Percentiles rank a stretch among this genome's conserved stretches.
phyloP scores from a whole-genome alignment of 345 rosid genomes.

The Hypericum perforatum region DNA sequence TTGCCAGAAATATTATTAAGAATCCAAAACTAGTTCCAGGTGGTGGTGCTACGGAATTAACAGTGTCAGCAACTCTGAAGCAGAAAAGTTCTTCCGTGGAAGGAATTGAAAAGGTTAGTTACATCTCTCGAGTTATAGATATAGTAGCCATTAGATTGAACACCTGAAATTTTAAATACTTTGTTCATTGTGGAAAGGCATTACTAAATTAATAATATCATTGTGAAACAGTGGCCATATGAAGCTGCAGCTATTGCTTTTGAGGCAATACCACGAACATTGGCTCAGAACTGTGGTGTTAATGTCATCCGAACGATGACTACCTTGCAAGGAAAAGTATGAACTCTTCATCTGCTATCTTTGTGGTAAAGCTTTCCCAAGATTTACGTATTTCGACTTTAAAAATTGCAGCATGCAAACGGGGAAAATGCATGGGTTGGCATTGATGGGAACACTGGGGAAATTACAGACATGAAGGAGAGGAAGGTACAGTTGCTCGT shows the following conservation, averaged over 20 bases:
- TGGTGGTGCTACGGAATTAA: conserved; percentile 90
- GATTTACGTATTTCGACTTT: not conserved
- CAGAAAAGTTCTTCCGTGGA: conserved; percentile 86
- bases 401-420: conserved; percentile 62
- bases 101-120: conserved; percentile 77
- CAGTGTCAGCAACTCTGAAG: conserved; percentile 84
- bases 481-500: conserved; percentile 38
- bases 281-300: conserved; percentile 77
- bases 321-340: conserved; percentile 83
- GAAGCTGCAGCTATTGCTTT: conserved; percentile 98
- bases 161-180: not conserved
- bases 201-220: not conserved
- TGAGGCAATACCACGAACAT: conserved; percentile 87
- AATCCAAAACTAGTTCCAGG: conserved; percentile 92
- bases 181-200: not conserved
- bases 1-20: conserved; percentile 91
- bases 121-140: no score
- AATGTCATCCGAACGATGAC: conserved; percentile 80
- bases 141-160: no score
- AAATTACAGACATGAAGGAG: conserved; percentile 83
- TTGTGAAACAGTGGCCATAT: conserved; percentile 74
- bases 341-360: not conserved
- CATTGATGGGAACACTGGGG: conserved; percentile 90
- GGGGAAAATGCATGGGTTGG: conserved; percentile 97
- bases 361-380: no score